These are phyloP conservation scores for Earliella scabrosa DNA, from an alignment of 1,284 basidiomycete genomes.

Conservation along the genomic window DNA sequence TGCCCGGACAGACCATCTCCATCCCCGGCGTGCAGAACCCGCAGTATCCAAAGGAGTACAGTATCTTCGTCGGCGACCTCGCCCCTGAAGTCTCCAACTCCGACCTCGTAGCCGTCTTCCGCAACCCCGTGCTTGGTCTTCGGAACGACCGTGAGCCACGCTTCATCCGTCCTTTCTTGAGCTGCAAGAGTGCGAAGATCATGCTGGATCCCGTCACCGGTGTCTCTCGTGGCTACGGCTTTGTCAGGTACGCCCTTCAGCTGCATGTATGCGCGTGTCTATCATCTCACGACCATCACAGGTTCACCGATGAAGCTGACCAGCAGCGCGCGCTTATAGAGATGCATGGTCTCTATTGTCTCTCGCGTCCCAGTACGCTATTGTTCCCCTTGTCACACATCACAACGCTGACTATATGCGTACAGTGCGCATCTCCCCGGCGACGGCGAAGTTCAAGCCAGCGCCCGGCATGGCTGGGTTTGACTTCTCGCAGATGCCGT, in stretches of 20 bases:
- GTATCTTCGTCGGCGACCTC: conserved; percentile 90
- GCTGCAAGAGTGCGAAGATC: conserved; percentile 92
- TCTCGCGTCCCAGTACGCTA: conserved; percentile 79
- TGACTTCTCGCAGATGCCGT: conserved; percentile 55
- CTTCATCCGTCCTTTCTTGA: conserved; percentile 84
- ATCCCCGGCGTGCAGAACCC: conserved; percentile 44
- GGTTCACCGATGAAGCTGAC: conserved; percentile 86
- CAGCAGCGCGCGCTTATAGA: conserved; percentile 88
- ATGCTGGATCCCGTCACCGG: conserved; percentile 90
- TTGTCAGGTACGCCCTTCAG: conserved; percentile 66
- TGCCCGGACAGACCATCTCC: conserved; percentile 35
- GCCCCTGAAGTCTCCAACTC: conserved; percentile 90
- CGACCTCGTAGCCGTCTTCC: conserved; percentile 87
- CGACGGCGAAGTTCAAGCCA: conserved; percentile 85
- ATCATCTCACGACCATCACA: conserved; percentile 33
- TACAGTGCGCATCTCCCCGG: conserved; percentile 85
- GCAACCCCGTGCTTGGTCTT: conserved; percentile 81
- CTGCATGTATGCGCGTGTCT: conserved; percentile 9
- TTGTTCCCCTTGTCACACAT: conserved; percentile 3
- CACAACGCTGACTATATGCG: conserved; percentile 15
- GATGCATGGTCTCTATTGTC: conserved; percentile 88
- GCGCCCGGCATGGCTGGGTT: conserved; percentile 46
- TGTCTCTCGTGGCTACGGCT: conserved; percentile 88
- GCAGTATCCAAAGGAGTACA: conserved; percentile 81
- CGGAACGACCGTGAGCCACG: conserved; percentile 82